phyloP scores from a whole-genome alignment of 148 eudicot species.

The Fagopyrum homotropicum region DNA sequence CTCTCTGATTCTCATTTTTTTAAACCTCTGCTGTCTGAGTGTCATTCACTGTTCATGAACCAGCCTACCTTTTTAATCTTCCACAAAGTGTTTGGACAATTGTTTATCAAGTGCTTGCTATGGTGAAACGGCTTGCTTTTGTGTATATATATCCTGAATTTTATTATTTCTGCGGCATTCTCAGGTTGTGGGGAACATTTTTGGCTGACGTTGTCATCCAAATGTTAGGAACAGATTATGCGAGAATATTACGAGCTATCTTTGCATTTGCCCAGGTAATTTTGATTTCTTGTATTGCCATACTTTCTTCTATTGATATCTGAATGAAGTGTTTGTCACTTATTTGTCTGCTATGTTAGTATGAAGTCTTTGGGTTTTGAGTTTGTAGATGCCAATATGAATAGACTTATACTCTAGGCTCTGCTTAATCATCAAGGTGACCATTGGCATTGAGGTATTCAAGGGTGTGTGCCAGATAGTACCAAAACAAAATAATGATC shows the following conservation, averaged over 20 bases:
- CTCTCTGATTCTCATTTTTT: neutral
- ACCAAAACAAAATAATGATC: neutral
- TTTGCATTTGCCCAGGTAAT: constrained; percentile 87
- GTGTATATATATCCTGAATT: neutral
- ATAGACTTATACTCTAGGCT: neutral
- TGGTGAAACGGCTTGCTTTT: neutral
- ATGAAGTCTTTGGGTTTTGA: neutral
- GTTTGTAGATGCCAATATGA: neutral
- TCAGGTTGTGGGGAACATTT: constrained; percentile 90
- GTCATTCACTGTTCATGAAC: neutral
- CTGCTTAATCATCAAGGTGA: neutral
- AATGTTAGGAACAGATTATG: constrained; percentile 98
- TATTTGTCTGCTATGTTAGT: neutral
- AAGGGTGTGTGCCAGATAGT: no score
- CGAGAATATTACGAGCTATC: constrained; percentile 84
- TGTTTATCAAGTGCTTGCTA: neutral
- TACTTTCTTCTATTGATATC: neutral
- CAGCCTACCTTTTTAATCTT: neutral
- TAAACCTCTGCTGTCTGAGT: neutral
- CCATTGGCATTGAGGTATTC: neutral
- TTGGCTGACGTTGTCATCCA: constrained; percentile 87
- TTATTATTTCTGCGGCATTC: neutral
- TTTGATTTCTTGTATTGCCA: constrained; percentile 11
- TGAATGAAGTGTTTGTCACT: neutral
- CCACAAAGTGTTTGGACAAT: neutral